Conservation (phyloP, 78 protist species). For the Pigoraptor vietnamica region DNA sequence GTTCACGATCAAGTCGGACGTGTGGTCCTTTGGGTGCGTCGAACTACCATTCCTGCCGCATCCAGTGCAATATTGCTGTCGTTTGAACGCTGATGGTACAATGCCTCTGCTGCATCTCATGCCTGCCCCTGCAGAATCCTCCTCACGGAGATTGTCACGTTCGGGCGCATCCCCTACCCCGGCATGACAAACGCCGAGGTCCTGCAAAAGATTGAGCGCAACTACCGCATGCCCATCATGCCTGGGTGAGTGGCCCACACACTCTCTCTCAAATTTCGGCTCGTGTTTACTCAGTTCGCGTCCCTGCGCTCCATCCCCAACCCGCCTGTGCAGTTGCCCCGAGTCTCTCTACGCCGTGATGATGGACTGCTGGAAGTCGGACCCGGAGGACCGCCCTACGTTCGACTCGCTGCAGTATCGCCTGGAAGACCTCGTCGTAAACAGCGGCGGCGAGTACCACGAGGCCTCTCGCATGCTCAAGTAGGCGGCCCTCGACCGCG, state of each 20-base stretch:
- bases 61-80: too few species aligned
- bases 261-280: too few species aligned
- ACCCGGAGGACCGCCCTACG: conserved; percentile 36
- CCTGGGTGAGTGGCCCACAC: background rate
- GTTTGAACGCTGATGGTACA: too few species aligned
- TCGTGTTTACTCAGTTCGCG: too few species aligned
- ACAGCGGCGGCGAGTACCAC: background rate
- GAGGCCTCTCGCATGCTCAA: background rate
- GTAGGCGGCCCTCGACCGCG: too few species aligned
- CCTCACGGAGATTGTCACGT: conserved; percentile 27
- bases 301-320: too few species aligned
- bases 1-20: conserved; percentile 16
- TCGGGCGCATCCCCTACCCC: conserved; percentile 41
- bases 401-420: conserved; percentile 19
- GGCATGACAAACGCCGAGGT: conserved; percentile 38
- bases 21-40: background rate
- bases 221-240: conserved; percentile 27
- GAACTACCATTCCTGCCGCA: too few species aligned
- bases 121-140: conserved; percentile 8
- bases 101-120: background rate
- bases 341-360: conserved; percentile 13
- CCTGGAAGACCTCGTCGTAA: conserved; percentile 13
- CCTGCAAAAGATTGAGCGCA: background rate
- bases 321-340: conserved; percentile 32
- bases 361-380: background rate